Base-by-base conservation (phyloP, 2,329 filamentous ascomycete species). In the Diaporthe humulicola region DNA sequence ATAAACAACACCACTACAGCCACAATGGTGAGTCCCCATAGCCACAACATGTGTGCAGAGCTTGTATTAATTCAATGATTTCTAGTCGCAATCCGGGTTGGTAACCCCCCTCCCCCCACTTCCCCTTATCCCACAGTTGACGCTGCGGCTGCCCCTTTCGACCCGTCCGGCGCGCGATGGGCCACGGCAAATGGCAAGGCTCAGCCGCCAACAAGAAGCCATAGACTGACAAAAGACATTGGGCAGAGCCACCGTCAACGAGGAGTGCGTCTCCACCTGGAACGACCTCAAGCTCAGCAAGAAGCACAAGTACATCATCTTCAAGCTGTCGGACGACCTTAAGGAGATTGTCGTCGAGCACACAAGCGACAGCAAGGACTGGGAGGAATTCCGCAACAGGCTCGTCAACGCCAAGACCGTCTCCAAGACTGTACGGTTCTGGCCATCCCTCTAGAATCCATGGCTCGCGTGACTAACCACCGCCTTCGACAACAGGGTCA, bases 221-320 rank as follows among this genome's bases (percentile, higher is more conserved):
- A 40, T 6, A 71, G 42, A 40, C 74, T 76, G 30, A 76, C 72
- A 57, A 15, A 38, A 42, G 48, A 52, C 52, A 52, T 72, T 61
- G 5, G 64, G 74, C 85, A 95, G 93, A 90, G 93, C 93, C 80
- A 89, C 89, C 83, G 92, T 95, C 81, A 87, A 90, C 78, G 89
- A 90, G 83, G 93, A 96, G 75, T 95, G 93, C 90, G 90, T 91
- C 83, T 84, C 84, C 79, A 85, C 87, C 76, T 96, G 93, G 90
- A 95, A 96, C 86, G 93, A 96, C 80, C 90, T 96, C 79, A 96
- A 96, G 91, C 92, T 95, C 80, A 89, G 86, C 86, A 95, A 95
- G 87, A 92, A 91, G 88, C 89, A 91, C 88, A 96, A 95, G 87
- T 97, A 91, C 90, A 93, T 97, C 87, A 92, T 97, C 89, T 96